These are phyloP conservation scores for Cercis canadensis DNA, from an alignment of 306 rosid genomes.

Conservation along the genomic window DNA sequence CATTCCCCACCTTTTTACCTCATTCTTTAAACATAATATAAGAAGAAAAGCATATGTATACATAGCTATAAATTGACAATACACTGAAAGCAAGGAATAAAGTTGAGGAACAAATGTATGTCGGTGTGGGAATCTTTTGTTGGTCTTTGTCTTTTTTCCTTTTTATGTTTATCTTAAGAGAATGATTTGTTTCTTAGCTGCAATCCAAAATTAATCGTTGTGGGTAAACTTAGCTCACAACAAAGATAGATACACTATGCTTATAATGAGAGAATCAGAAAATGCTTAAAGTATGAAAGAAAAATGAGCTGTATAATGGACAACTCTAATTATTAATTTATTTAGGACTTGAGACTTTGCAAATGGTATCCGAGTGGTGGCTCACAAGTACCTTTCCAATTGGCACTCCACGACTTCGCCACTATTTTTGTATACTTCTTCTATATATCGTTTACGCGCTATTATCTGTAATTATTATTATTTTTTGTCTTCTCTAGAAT, in stretches of 20 bases:
- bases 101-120: slow-evolving; percentile 9
- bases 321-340: too few relatives aligned
- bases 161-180: not conserved
- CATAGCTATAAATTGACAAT: not conserved
- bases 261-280: too few relatives aligned
- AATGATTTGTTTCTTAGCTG: not conserved
- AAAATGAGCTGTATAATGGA: not conserved
- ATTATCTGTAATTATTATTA: too few relatives aligned
- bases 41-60: slow-evolving; percentile 35
- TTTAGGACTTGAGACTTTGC: not conserved
- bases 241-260: too few relatives aligned
- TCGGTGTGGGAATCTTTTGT: slow-evolving; percentile 44
- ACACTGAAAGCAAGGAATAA: slow-evolving; percentile 46
- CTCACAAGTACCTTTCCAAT: slow-evolving; percentile 26
- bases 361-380: not conserved
- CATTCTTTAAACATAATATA: not conserved
- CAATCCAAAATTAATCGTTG: too few relatives aligned
- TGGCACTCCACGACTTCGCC: slow-evolving; percentile 27
- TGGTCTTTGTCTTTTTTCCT: slow-evolving; percentile 25
- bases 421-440: not conserved
- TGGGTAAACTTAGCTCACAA: too few relatives aligned
- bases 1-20: not conserved
- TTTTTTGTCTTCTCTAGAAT: too few relatives aligned
- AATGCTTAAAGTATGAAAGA: not conserved
- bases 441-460: too few relatives aligned